Base-by-base conservation (phyloP, 257 asterid species). In the Cinchona pubescens region DNA sequence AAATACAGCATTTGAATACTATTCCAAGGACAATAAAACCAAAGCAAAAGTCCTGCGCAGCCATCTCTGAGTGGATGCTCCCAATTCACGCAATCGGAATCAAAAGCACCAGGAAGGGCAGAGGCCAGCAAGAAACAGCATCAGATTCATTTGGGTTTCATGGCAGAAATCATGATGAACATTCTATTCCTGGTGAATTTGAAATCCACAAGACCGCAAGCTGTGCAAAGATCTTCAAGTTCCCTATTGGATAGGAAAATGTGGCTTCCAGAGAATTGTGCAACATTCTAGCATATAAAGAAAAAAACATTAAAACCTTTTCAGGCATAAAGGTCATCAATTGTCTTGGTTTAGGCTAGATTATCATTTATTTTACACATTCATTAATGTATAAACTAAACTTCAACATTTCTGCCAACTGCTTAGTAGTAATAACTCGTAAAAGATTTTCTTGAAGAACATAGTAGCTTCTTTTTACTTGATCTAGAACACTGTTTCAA, bases 141-240 rank as follows among this genome's bases (percentile, higher is more conserved):
- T 37, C 21, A 38, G 67, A 30, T 21, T 48, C 70, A 69, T 7
- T 55, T 53, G 38, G 93, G 91, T 81, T 92, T 92, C 80, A 30
- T 82, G 61, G 98, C 97, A 6, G 90, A 62, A 76, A 92, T 82
- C 98, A 92, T 92, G 73, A 89, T 91, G 67, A 93, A 93, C 9
- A 74, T 72, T 73, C 94, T 70, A 65, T 88, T 91, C 83, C 98
- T 84, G 19, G 79, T 85, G 83, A 87, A 82, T 18, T 81, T 84
- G 60, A 88, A 88, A 78, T 87, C 80, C 25, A 80, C 83, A 42
- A 93, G 93, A 77, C 98, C 97, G 45, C 94, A 91, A 34, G 92
- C 65, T 0, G 82, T 66, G 67, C 94, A 91, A 53, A 91, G 88
- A 72, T 91, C 97, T 84, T 93, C 91, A 11, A 93, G 93, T 73